A percentile compares a stretch with the other conserved stretches of the same genome.
Conservation (phyloP, 1,139 yeast species). For the Debaryomyces psychrophilus region DNA sequence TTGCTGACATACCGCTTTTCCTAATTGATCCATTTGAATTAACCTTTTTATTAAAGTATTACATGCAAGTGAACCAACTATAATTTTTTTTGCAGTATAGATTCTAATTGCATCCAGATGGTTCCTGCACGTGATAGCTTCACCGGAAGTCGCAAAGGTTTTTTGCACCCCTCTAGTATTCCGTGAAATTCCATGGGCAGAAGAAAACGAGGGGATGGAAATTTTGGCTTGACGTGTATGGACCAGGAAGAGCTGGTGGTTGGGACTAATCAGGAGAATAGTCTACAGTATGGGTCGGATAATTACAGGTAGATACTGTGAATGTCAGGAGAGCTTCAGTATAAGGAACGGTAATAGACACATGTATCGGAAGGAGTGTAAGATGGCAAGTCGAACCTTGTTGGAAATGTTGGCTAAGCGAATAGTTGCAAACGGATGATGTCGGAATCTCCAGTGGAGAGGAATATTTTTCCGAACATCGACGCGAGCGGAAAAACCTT, state of each 20-base stretch:
- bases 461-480: not conserved
- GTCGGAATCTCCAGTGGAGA: slow-evolving; percentile 4
- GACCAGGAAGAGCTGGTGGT: not conserved
- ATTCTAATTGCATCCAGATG: not conserved
- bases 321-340: too few species aligned
- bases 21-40: too few species aligned
- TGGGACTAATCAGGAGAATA: not conserved
- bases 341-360: too few species aligned
- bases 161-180: slow-evolving; percentile 7
- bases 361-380: too few species aligned
- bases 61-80: not conserved
- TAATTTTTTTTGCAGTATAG: not conserved
- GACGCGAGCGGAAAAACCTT: slow-evolving; percentile 6
- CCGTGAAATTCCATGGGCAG: slow-evolving; percentile 2
- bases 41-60: not conserved
- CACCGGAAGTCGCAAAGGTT: not conserved
- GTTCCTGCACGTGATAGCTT: not conserved
- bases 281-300: not conserved
- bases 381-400: not conserved
- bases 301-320: not conserved
- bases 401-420: not conserved
- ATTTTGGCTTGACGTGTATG: not conserved
- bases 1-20: not conserved
- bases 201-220: slow-evolving; percentile 1
- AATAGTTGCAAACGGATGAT: slow-evolving; percentile 6